These are phyloP conservation scores for Penicillium glabrum DNA, from an alignment of 2,329 filamentous ascomycete genomes.

Conservation along the genomic window DNA sequence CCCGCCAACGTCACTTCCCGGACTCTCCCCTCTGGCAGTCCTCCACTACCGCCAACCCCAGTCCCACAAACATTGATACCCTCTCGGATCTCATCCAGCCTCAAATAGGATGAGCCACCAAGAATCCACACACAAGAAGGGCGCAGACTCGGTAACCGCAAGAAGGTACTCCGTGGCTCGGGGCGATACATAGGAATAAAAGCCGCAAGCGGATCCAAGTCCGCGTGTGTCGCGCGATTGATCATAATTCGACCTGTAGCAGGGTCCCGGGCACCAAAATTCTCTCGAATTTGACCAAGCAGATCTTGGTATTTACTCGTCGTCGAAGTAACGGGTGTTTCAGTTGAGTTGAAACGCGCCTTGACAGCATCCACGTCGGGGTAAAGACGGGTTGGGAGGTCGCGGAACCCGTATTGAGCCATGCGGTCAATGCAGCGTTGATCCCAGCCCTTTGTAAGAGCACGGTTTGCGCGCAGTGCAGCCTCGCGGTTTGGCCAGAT, in stretches of 20 bases:
- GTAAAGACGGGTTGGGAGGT: neutral
- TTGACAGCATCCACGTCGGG: neutral
- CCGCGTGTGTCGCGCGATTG: neutral
- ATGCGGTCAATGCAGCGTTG: neutral
- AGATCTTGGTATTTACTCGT: neutral
- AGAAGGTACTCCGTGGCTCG: neutral
- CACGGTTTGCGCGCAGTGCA: neutral
- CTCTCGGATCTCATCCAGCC: neutral
- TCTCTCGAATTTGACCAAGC: neutral
- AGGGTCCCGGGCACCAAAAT: neutral
- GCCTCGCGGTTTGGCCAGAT: neutral
- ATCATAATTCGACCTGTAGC: neutral
- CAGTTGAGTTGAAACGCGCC: neutral
- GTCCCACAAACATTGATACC: neutral
- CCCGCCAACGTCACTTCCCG: neutral
- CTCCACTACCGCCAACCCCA: neutral
- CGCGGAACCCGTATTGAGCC: neutral
- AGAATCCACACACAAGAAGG: neutral
- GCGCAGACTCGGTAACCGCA: neutral
- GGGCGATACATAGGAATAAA: neutral
- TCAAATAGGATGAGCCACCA: neutral
- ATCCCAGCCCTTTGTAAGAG: neutral
- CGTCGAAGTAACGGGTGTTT: neutral
- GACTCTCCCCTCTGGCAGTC: neutral
- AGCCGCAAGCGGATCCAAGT: neutral